Percentiles rank a stretch among this genome's conserved stretches.
phyloP scores from a whole-genome alignment of 2,329 filamentous ascomycete species.

The Akanthomyces dipterigenus region DNA sequence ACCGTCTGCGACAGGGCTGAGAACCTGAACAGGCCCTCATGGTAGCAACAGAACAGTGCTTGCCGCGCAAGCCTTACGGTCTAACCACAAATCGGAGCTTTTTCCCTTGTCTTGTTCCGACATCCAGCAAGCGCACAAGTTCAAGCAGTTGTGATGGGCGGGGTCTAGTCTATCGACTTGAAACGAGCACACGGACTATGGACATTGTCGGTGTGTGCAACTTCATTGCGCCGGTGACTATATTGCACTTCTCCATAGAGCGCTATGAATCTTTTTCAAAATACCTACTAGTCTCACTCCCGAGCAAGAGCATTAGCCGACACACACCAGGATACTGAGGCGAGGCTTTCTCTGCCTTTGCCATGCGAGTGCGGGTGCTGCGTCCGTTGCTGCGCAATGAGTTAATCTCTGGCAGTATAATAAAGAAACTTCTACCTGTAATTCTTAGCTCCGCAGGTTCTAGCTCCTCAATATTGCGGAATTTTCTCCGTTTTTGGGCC shows the following conservation, averaged over 20 bases:
- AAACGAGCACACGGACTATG: slow-evolving; percentile 6
- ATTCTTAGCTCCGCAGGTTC: too few species aligned
- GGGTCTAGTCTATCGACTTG: not conserved
- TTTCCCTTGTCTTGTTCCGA: not conserved
- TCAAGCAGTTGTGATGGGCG: not conserved
- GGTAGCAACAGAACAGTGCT: not conserved
- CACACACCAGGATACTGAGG: too few species aligned
- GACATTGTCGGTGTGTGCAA: slow-evolving; percentile 3
- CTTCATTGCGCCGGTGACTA: not conserved
- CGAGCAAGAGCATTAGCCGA: not conserved
- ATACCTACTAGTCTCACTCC: not conserved
- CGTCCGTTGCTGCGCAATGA: not conserved
- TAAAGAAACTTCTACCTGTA: too few species aligned
- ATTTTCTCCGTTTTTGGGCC: too few species aligned
- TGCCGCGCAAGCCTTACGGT: not conserved
- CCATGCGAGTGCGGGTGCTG: not conserved
- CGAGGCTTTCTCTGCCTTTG: not conserved
- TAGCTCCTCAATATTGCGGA: too few species aligned
- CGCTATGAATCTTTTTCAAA: not conserved
- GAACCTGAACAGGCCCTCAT: not conserved
- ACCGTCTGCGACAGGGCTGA: too few species aligned
- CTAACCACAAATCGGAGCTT: not conserved
- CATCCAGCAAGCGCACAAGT: not conserved
- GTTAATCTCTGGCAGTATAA: too few species aligned
- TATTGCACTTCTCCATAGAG: not conserved